These are phyloP conservation scores for Globisporangium camurandrum DNA, from an alignment of 352 stramenopile genomes.

Conservation along the genomic window DNA sequence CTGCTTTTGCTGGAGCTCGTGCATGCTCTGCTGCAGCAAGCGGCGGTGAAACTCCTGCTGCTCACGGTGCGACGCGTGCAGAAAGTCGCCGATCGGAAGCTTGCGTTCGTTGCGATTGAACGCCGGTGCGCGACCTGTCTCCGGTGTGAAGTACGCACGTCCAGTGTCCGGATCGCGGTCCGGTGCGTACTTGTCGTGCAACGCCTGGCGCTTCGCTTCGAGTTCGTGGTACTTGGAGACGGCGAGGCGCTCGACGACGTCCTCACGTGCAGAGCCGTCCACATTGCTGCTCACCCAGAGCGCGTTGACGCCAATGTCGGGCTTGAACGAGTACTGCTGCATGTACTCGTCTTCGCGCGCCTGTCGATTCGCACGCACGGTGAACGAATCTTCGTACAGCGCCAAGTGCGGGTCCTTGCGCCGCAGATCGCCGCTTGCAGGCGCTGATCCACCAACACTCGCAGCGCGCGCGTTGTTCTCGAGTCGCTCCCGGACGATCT, in stretches of 20 bases:
- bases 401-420: constrained; percentile 45
- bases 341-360: constrained; percentile 47
- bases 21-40: constrained; percentile 33
- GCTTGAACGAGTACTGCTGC: constrained; percentile 68
- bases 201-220: constrained; percentile 39
- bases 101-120: constrained; percentile 68
- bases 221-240: constrained; percentile 63
- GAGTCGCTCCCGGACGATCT: constrained; percentile 67
- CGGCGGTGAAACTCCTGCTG: constrained; percentile 50
- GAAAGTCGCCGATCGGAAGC: constrained; percentile 68
- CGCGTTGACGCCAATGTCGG: constrained; percentile 68
- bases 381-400: constrained; percentile 70
- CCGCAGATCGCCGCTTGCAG: constrained; percentile 16
- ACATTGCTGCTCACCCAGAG: constrained; percentile 37
- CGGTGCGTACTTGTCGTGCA: constrained; percentile 59
- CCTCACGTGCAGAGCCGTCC: too few relatives aligned
- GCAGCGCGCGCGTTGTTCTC: constrained; percentile 26
- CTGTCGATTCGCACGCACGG: constrained; percentile 29
- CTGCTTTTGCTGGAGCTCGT: constrained; percentile 31
- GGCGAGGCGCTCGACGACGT: constrained; percentile 62
- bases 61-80: constrained; percentile 56
- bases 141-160: constrained; percentile 58
- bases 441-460: constrained; percentile 5
- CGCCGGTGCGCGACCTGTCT: constrained; percentile 47
- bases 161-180: constrained; percentile 54